Conservation (phyloP, 148 eudicot genomes). For the Rhododendron simsii region DNA sequence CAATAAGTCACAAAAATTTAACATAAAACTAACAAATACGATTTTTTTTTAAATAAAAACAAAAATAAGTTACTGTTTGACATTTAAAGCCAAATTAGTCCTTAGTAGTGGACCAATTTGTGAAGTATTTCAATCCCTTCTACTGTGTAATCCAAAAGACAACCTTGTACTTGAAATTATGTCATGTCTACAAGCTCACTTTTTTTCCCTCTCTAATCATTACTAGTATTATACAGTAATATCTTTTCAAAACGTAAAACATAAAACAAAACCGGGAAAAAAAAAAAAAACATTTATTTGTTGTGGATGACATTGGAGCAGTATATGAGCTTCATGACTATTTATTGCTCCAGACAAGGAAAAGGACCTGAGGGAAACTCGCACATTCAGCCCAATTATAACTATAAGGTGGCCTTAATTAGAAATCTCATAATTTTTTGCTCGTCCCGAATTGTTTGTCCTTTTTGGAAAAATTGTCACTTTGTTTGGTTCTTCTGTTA, state of each 20-base stretch:
- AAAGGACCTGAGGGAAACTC: not conserved
- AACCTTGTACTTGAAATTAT: not conserved
- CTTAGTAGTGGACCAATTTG: not conserved
- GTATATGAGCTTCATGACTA: not conserved
- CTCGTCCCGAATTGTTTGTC: not conserved
- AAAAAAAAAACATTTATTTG: not conserved
- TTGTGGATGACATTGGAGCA: too few species aligned
- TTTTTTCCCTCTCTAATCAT: not conserved
- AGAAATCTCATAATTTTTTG: not conserved
- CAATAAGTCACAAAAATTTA: too few species aligned
- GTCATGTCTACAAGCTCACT: not conserved
- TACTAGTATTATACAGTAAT: not conserved
- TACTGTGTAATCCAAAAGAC: not conserved
- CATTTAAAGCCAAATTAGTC: too few species aligned
- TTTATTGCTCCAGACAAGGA: slow-evolving; percentile 9
- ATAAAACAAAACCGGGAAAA: not conserved
- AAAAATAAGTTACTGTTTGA: too few species aligned
- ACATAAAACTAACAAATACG: too few species aligned
- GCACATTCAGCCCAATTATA: slow-evolving; percentile 2
- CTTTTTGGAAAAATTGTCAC: too few species aligned
- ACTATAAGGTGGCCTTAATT: not conserved
- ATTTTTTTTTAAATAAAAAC: too few species aligned
- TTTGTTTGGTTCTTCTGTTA: too few species aligned
- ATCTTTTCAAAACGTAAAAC: not conserved
- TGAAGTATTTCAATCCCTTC: not conserved